phyloP scores from a whole-genome alignment of 2,329 filamentous ascomycete genomes.

The Ophiostoma fasciatum region DNA sequence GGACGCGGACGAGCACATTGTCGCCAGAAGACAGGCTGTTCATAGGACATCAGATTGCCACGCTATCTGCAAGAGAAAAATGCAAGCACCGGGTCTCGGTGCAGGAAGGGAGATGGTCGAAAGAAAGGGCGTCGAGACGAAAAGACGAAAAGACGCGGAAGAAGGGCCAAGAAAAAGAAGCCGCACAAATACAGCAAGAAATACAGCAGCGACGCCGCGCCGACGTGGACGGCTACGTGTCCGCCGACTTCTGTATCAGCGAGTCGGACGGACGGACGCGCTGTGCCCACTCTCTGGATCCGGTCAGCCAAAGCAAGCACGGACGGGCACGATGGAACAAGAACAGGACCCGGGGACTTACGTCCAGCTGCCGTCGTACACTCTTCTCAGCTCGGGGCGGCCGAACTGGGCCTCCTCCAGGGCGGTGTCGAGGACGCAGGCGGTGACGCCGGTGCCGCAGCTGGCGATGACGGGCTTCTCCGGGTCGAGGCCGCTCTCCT shows the following conservation, averaged over 20 bases:
- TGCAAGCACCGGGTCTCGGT: too few species aligned
- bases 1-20: too few species aligned
- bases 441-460: slow-evolving; percentile 90
- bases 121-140: too few species aligned
- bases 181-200: background rate
- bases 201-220: background rate
- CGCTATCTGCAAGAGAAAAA: background rate
- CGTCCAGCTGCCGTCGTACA: slow-evolving; percentile 98
- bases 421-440: slow-evolving; percentile 78
- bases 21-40: too few species aligned
- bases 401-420: slow-evolving; percentile 66
- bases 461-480: slow-evolving; percentile 69
- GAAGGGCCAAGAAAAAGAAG: too few species aligned
- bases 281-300: slow-evolving; percentile 14
- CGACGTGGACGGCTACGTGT: background rate
- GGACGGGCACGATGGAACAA: too few species aligned
- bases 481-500: slow-evolving; percentile 65
- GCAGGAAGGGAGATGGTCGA: too few species aligned
- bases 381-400: slow-evolving; percentile 46
- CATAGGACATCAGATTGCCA: background rate
- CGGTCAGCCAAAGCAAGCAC: too few species aligned
- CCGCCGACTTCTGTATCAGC: slow-evolving; percentile 6
- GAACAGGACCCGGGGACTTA: slow-evolving; percentile 35
- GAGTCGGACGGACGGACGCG: slow-evolving; percentile 10
- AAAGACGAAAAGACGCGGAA: too few species aligned